These are phyloP conservation scores for Leonotis leonurus DNA, from an alignment of 257 asterid species.

Conservation along the genomic window DNA sequence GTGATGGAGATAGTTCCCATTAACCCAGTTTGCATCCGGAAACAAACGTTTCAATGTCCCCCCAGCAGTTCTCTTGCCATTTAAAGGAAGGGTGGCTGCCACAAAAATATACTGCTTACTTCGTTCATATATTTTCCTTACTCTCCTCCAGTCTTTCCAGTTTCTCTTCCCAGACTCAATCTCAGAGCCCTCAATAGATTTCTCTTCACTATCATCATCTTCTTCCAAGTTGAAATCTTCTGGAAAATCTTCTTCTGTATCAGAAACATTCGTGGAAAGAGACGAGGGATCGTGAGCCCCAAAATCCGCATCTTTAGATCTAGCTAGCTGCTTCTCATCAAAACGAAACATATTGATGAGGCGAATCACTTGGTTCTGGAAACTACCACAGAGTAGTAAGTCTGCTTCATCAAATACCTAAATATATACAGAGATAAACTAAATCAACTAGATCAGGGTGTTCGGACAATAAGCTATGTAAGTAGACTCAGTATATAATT, in stretches of 20 bases:
- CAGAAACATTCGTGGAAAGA: constrained; percentile 20
- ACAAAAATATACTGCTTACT: constrained; percentile 95
- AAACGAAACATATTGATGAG: constrained; percentile 84
- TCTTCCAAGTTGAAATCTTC: constrained; percentile 31
- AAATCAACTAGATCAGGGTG: background rate
- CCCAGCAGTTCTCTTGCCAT: constrained; percentile 93
- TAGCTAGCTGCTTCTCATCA: constrained; percentile 83
- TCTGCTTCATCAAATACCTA: constrained; percentile 99
- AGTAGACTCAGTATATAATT: background rate
- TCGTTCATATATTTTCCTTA: constrained; percentile 62
- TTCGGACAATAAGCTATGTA: background rate
- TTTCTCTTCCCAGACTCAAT: constrained; percentile 30
- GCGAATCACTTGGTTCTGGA: constrained; percentile 88
- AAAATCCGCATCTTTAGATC: constrained; percentile 27
- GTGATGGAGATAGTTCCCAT: constrained; percentile 84
- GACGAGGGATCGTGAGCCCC: constrained; percentile 22
- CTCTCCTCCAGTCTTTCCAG: constrained; percentile 78
- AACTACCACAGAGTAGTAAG: constrained; percentile 88
- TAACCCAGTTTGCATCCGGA: constrained; percentile 85
- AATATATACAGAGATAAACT: constrained; percentile 8
- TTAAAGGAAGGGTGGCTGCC: constrained; percentile 95
- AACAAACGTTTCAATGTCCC: constrained; percentile 75
- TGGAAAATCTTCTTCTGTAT: constrained; percentile 31
- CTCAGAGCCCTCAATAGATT: constrained; percentile 28
- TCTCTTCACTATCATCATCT: constrained; percentile 34